Conservation (phyloP, 2,329 filamentous ascomycete genomes). For the Mariannaea sp. region DNA sequence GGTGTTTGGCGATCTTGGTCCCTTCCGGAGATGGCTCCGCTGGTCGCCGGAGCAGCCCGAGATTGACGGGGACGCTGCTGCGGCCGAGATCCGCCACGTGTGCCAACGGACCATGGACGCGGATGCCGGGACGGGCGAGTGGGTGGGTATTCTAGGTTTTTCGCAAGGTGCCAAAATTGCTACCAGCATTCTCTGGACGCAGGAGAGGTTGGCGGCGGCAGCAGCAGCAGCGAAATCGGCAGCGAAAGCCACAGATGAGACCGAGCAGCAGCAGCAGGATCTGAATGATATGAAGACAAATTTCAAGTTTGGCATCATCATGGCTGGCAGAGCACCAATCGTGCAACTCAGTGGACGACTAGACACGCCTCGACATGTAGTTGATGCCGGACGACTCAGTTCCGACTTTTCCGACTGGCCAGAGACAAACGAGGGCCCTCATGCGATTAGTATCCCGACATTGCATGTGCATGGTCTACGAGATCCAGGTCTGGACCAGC, state of each 20-base stretch:
- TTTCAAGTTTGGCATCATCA: slow-evolving; percentile 45
- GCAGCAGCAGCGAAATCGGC: no score
- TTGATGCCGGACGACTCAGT: slow-evolving; percentile 31
- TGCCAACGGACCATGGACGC: slow-evolving; percentile 54
- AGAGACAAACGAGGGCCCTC: slow-evolving; percentile 50
- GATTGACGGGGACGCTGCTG: slow-evolving; percentile 52
- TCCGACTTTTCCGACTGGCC: slow-evolving; percentile 45
- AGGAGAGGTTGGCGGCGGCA: slow-evolving; percentile 72
- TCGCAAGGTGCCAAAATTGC: slow-evolving; percentile 69
- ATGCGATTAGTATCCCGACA: slow-evolving; percentile 42
- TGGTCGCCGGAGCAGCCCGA: slow-evolving; percentile 63
- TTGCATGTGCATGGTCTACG: slow-evolving; percentile 52
- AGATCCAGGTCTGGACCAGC: slow-evolving; percentile 65
- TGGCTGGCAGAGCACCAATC: slow-evolving; percentile 42
- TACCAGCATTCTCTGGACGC: slow-evolving; percentile 63
- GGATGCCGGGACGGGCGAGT: slow-evolving; percentile 60
- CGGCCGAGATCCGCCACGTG: slow-evolving; percentile 47
- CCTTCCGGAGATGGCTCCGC: slow-evolving; percentile 67
- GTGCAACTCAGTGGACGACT: slow-evolving; percentile 47
- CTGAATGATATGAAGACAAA: slow-evolving; percentile 51
- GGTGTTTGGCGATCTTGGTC: slow-evolving; percentile 68
- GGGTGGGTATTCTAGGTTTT: slow-evolving; percentile 67
- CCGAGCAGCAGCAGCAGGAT: no score
- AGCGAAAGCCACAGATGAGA: no score
- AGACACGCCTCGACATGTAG: slow-evolving; percentile 55